A percentile compares a stretch with the other conserved stretches of the same genome.
Conservation (phyloP, 164 flowering plant species). For the Annona cherimola region DNA sequence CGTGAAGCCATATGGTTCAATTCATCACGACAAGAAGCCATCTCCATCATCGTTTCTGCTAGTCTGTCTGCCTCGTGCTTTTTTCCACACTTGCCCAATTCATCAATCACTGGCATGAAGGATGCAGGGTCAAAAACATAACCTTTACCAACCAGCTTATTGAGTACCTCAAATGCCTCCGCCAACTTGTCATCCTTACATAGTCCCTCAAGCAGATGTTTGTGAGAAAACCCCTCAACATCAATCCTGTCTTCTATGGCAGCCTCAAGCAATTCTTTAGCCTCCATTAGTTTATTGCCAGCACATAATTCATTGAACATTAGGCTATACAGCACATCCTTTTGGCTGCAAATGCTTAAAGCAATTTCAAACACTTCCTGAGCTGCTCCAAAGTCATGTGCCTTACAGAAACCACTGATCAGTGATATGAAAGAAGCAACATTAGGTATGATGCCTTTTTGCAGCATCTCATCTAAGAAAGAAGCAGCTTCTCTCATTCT, state of each 20-base stretch:
- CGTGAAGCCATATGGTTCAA: not conserved
- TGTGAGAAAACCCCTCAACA: slow-evolving; percentile 54
- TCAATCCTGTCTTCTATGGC: slow-evolving; percentile 48
- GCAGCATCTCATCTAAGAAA: slow-evolving; percentile 73
- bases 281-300: slow-evolving; percentile 54
- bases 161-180: slow-evolving; percentile 46
- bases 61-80: slow-evolving; percentile 71
- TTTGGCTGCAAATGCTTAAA: slow-evolving; percentile 57
- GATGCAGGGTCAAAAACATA: slow-evolving; percentile 73
- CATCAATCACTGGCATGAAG: slow-evolving; percentile 87
- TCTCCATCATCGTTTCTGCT: slow-evolving; percentile 73
- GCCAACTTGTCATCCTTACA: slow-evolving; percentile 55
- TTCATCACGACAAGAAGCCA: slow-evolving; percentile 35
- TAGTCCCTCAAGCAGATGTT: slow-evolving; percentile 56
- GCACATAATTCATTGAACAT: slow-evolving; percentile 67
- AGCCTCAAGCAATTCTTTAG: slow-evolving; percentile 51
- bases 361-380: slow-evolving; percentile 61
- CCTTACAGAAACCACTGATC: slow-evolving; percentile 60
- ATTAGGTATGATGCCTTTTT: slow-evolving; percentile 57
- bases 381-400: slow-evolving; percentile 55
- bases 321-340: slow-evolving; percentile 52
- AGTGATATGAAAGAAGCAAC: slow-evolving; percentile 51
- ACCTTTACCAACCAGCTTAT: slow-evolving; percentile 50
- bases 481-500: slow-evolving; percentile 58
- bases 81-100: slow-evolving; percentile 53